Evolutionary conservation across 495 filamentous ascomycete species (phyloP), one percentile per base, ranked within the genome.

Genomic region (Penicillium parvum): DNA sequence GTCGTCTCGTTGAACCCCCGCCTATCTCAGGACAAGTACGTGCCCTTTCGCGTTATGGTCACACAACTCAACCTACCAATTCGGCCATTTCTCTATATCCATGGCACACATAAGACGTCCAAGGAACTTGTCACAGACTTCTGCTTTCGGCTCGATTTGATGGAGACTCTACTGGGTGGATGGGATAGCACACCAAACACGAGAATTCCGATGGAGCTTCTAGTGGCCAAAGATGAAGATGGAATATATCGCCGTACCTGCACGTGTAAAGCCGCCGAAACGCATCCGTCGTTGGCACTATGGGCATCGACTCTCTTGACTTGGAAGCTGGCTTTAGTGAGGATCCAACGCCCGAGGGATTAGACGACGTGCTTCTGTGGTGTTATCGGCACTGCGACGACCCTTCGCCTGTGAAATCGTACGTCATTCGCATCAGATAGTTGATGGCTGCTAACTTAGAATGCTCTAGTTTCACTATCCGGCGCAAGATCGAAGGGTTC

Each of bases 351-450:
- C 43, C 50, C 7, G 41, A 58, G 23, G n/a, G n/a, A n/a, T n/a
- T n/a, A n/a, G 46, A 43, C 0, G 47, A 54, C 23, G 26, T 73
- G 19, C 47, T 47, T 34, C 41, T 57, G 15, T 73, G 69, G 69
- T 71, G 67, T 36, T 50, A 65, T 38, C 58, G 69, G 25, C 71
- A 63, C 51, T 68, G 64, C 35, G 21, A 32, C 3, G 69, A 73
- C 38, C 54, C 63, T 1, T 47, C 68, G 0, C 46, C 60, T 3
- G 63, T 71, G 16, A 73, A 71, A 45, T 70, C 68, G 67, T 72
- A 61, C 4, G 47, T 38, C 7, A 26, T n/a, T 30, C 12, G 12
- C 18, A n/a, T 11, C 30, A n/a, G 5, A 11, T 7, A 14, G n/a
- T 27, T 16, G 0, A 27, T 30, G 15, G 32, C n/a, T 18, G 22